phyloP scores from a whole-genome alignment of 2,329 filamentous ascomycete genomes.

The Pseudogymnoascus sp. region DNA sequence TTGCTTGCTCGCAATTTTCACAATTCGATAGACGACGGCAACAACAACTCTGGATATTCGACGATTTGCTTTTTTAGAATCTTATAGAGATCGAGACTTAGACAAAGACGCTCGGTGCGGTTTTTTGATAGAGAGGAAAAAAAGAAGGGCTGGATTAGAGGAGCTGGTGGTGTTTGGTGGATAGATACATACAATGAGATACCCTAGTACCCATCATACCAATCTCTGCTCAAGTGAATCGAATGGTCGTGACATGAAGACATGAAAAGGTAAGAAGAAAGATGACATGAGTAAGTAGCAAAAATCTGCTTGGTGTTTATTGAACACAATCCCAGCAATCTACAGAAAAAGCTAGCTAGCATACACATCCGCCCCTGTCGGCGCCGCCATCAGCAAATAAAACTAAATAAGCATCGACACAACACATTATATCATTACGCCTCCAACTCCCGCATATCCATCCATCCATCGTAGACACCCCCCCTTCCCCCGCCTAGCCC shows the following conservation, averaged over 20 bases:
- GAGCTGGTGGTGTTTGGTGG: not conserved
- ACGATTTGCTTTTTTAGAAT: not conserved
- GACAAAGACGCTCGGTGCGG: not conserved
- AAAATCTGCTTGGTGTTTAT: not conserved
- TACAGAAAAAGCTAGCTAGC: not conserved
- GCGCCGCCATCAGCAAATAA: not conserved
- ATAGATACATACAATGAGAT: constrained; percentile 6
- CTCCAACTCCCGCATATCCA: not conserved
- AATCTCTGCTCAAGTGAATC: not conserved
- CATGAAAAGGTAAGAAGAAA: not conserved
- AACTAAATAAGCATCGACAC: not conserved
- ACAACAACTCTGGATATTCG: not conserved
- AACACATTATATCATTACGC: not conserved
- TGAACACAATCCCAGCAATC: not conserved
- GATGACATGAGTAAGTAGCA: not conserved
- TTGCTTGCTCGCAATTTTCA: not conserved
- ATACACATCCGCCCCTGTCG: not conserved
- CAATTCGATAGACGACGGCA: not conserved
- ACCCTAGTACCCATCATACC: not conserved
- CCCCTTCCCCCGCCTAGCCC: not conserved
- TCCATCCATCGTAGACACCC: not conserved
- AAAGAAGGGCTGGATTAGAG: not conserved
- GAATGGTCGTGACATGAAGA: not conserved
- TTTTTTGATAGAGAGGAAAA: not conserved
- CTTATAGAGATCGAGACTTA: not conserved